These are phyloP conservation scores for Endotrypanum monterogeii DNA, from an alignment of 208 protist genomes.

Conservation along the genomic window DNA sequence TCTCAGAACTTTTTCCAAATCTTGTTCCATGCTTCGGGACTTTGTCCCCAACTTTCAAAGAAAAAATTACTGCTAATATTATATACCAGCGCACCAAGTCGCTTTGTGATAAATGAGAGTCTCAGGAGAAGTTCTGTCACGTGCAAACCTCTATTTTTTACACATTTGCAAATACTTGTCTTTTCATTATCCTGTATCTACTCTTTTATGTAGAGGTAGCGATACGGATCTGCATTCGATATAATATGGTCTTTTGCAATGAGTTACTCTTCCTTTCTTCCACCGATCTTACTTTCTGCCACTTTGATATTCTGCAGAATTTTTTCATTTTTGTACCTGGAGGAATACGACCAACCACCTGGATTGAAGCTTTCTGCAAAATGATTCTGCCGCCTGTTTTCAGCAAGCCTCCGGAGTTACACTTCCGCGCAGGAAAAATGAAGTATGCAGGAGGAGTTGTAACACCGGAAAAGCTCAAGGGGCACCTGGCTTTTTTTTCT, in stretches of 20 bases:
- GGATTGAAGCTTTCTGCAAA: background rate
- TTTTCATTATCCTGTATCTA: background rate
- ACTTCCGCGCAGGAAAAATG: slow-evolving; percentile 78
- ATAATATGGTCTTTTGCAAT: background rate
- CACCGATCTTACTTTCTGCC: background rate
- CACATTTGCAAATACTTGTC: background rate
- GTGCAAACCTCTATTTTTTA: background rate
- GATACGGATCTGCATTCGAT: background rate
- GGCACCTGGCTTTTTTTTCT: slow-evolving; percentile 60
- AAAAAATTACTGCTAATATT: slow-evolving; percentile 10
- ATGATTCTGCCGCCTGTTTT: slow-evolving; percentile 39
- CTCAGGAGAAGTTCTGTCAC: background rate
- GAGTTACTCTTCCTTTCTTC: background rate
- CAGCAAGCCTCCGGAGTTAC: slow-evolving; percentile 33
- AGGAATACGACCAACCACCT: background rate
- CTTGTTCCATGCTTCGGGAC: slow-evolving; percentile 23
- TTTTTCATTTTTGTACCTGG: slow-evolving; percentile 1
- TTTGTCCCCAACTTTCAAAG: slow-evolving; percentile 2
- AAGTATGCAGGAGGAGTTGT: slow-evolving; percentile 66
- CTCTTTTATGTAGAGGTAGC: too few relatives aligned
- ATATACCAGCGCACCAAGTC: background rate
- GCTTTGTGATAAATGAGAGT: background rate
- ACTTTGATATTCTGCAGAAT: background rate
- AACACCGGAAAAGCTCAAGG: slow-evolving; percentile 46
- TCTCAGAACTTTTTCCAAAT: slow-evolving; percentile 14